These are phyloP conservation scores for Candida vartiovaarae DNA, from an alignment of 805 yeast genomes.

Conservation along the genomic window DNA sequence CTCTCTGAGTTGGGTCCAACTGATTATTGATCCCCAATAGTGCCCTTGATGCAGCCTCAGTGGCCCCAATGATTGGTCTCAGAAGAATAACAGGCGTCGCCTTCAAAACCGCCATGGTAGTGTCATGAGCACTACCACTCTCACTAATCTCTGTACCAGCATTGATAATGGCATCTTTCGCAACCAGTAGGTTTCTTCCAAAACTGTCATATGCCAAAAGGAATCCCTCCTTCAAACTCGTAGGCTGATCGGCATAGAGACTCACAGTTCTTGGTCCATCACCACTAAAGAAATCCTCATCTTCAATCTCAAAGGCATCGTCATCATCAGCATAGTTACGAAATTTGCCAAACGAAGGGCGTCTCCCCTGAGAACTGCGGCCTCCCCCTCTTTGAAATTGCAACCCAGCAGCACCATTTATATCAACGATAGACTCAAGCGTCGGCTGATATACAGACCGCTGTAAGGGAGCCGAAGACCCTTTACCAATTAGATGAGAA, in stretches of 20 bases:
- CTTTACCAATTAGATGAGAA: constrained; percentile 21
- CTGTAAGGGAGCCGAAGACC: constrained; percentile 11
- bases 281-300: constrained; percentile 17
- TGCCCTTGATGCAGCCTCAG: constrained; percentile 81
- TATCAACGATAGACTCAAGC: constrained; percentile 21
- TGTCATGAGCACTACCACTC: constrained; percentile 59
- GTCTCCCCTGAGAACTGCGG: background rate
- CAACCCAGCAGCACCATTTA: constrained; percentile 3
- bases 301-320: constrained; percentile 18
- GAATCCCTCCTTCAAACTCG: constrained; percentile 61
- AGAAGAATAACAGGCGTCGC: constrained; percentile 77
- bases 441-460: constrained; percentile 22
- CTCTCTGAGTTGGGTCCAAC: constrained; percentile 57
- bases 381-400: background rate
- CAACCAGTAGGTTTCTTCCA: constrained; percentile 58
- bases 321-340: constrained; percentile 1
- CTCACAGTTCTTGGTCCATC: constrained; percentile 44
- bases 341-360: background rate
- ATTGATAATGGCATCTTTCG: constrained; percentile 52
- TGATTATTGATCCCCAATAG: constrained; percentile 80
- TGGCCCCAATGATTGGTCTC: constrained; percentile 85
- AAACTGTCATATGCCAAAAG: constrained; percentile 67
- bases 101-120: constrained; percentile 58
- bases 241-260: constrained; percentile 81
- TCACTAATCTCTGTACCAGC: constrained; percentile 58